These are phyloP conservation scores for Fonticula alba DNA, from an alignment of 78 protist species.

Conservation along the genomic window DNA sequence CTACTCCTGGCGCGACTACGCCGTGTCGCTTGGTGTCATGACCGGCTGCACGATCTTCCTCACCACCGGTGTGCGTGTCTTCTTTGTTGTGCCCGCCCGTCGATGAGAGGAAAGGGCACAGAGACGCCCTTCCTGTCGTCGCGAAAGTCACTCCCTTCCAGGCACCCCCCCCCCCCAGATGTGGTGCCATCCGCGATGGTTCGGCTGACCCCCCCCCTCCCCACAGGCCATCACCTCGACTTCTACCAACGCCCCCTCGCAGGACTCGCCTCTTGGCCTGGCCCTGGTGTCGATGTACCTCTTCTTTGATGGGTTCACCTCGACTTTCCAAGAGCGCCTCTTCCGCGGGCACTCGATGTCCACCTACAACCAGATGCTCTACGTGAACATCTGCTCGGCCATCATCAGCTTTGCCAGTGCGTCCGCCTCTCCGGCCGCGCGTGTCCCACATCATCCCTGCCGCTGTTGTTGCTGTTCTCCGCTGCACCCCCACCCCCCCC, in stretches of 20 bases:
- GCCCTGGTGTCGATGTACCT: slow-evolving; percentile 20
- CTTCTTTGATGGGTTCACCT: slow-evolving; percentile 28
- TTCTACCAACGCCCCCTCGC: neutral
- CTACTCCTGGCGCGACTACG: slow-evolving; percentile 20
- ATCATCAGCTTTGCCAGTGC: slow-evolving; percentile 2
- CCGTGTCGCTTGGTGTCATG: slow-evolving; percentile 17
- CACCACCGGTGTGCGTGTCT: slow-evolving; percentile 15
- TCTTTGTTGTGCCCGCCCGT: no score
- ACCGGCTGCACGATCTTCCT: slow-evolving; percentile 35
- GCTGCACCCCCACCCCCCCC: no score
- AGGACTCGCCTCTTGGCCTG: slow-evolving; percentile 7
- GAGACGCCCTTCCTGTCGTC: neutral
- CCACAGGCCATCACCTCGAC: neutral
- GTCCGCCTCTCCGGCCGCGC: neutral
- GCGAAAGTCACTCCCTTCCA: neutral
- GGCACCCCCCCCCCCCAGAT: neutral
- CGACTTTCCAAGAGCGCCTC: slow-evolving; percentile 36
- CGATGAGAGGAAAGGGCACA: neutral
- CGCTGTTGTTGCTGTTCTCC: no score
- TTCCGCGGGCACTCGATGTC: slow-evolving; percentile 26
- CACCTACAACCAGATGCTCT: slow-evolving; percentile 44
- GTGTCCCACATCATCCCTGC: no score
- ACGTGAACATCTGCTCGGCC: slow-evolving; percentile 30
- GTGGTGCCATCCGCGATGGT: neutral
- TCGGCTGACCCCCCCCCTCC: neutral